Base-by-base conservation (phyloP, 148 eudicot species). In the Camellia japonica region DNA sequence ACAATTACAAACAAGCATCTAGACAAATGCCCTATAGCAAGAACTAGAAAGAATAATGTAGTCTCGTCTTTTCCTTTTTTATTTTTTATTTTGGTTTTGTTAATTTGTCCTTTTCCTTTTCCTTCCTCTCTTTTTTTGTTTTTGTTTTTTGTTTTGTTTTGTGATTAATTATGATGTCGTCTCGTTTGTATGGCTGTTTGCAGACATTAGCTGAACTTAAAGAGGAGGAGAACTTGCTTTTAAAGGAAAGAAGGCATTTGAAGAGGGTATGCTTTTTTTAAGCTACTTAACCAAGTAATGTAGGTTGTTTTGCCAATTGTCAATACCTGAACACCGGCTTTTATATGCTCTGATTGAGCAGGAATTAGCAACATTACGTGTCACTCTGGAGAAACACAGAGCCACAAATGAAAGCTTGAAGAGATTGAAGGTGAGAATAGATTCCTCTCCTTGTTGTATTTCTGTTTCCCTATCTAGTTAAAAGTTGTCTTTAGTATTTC, bases 131-230 rank as follows among this genome's bases (percentile, higher is more conserved):
- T 5, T 73, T 0, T 73, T 54, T 55, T 14, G 5, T 12, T 30
- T 72, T 23, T 51, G 16, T 73, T 0, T 73, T 54, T 55, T 14
- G 5, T 12, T 30, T 72, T 23, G 12, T 51, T 72, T 7, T 56
- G 18, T 73, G 63, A 38, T 20, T 43, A 73, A 9, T 56, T 73
- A 38, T 55, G 6, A 44, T 54, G 5, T 54, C 14, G 0, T 72
- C 23, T 16, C 14, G 0, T 72, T 52, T 16, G 12, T 23, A 1
- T 73, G 76, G 47, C 47, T 66, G 47, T 42, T 65, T 63, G 58
- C 79, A 87, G 89, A 84, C 87, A 52, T 62, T 84, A 38, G 73
- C 80, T 79, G 87, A 87, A 70, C 87, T 87, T 55, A 87, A 84
- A 76, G 82, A 80, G 44, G 85, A 84, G 12, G 89, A 87, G 77